Percentiles rank a stretch among this genome's conserved stretches.
phyloP scores from a whole-genome alignment of 495 filamentous ascomycete genomes.

The Bathelium albidoporum region DNA sequence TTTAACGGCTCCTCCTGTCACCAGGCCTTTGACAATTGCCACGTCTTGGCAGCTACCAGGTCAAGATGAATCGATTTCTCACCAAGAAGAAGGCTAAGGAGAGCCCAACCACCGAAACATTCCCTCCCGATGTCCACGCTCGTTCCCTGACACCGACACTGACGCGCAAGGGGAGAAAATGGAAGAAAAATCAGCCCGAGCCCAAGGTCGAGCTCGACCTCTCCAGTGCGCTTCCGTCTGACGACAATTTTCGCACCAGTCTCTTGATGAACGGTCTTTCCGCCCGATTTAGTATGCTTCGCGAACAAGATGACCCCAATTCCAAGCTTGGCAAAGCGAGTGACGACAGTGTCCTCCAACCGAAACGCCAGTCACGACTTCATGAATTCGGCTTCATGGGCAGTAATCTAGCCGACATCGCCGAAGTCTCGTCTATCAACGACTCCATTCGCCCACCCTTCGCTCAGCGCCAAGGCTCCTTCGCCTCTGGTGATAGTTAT shows the following conservation, averaged over 20 bases:
- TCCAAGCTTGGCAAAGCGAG: constrained; percentile 85
- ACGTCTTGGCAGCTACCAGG: not conserved
- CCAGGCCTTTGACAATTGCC: not conserved
- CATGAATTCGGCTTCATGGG: constrained; percentile 40
- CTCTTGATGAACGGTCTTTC: constrained; percentile 91
- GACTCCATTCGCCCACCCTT: constrained; percentile 53
- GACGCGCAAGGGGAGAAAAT: constrained; percentile 39
- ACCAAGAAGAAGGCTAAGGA: constrained; percentile 27
- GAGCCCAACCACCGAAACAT: constrained; percentile 4
- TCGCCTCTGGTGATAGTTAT: constrained; percentile 46
- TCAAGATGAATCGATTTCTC: constrained; percentile 32
- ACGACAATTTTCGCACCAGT: constrained; percentile 93
- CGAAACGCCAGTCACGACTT: constrained; percentile 65
- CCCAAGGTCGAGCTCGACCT: constrained; percentile 61
- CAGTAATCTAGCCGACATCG: constrained; percentile 63
- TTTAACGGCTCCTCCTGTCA: not conserved
- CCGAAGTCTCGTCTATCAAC: constrained; percentile 73
- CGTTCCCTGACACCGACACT: not conserved
- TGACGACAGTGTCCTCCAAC: constrained; percentile 83
- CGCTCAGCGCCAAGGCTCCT: constrained; percentile 41
- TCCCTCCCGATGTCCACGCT: not conserved
- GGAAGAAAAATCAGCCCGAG: constrained; percentile 43
- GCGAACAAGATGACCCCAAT: constrained; percentile 83
- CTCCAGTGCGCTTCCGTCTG: constrained; percentile 60
- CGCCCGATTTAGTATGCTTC: constrained; percentile 89